Evolutionary conservation across 805 yeast species (phyloP), one percentile per base, ranked within the genome.

Genomic region (Wickerhamiella musiphila): DNA sequence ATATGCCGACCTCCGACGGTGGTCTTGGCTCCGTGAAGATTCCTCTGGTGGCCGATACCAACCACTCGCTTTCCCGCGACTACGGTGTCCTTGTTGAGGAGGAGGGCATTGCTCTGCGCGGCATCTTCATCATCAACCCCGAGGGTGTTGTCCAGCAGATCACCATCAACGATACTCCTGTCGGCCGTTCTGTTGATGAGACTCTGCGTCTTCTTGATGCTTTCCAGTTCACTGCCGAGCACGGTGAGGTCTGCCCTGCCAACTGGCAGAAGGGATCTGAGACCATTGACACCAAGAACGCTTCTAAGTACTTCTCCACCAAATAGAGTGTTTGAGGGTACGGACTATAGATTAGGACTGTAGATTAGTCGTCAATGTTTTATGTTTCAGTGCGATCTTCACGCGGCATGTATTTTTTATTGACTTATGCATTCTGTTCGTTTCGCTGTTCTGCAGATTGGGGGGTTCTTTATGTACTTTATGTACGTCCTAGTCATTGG

Each of bases 201-300:
- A 78, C 95, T 46, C 69, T 82, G 57, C 84, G 99, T 76, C 73
- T 90, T 57, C 71, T 90, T 43, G 96, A 90, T 60, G 99, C 95
- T 49, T 90, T 90, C 94, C 94, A 86, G 69, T 90, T 93, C 84
- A 79, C 94, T 52, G 96, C 84, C 63, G 78, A 81, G 69, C 68
- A 90, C 74, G 98, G 98, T 66, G 94, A 92, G 68, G 98, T 86
- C 47, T 84, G 95, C 68, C 98, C 98, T 53, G 95, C 96, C 58
- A 90, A 86, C 92, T 86, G 98, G 98, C 71, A 75, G 43, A 76
- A 79, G 60, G 98, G 98, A 66, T 59, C 79, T 41, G 93, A 79
- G 56, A 78, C 93, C 61, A 82, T 83, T 65, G 76, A 75, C 46
- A 44, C 49, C 30, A 35, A 35, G 32, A 28, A 39, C 34, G 39